Evolutionary conservation across 148 eudicot species (phyloP).

Genomic region (Rhododendron henanense): DNA sequence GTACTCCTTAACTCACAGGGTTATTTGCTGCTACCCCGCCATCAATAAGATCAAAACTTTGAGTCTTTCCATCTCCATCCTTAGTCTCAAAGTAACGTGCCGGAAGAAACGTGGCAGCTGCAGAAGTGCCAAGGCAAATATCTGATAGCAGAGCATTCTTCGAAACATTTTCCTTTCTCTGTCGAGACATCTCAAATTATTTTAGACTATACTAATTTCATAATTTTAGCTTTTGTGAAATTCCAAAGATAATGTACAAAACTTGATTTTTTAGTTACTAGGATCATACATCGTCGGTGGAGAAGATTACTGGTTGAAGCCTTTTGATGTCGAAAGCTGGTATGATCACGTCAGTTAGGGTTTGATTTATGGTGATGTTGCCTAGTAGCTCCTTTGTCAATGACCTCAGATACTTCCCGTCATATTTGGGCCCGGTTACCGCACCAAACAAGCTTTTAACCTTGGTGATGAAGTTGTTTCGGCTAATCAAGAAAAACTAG

Average conservation of each 20-base stretch:
- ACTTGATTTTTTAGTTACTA: neutral
- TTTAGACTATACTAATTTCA: neutral
- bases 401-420: slow-evolving; percentile 34
- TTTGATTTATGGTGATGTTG: no score
- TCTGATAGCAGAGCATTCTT: slow-evolving; percentile 40
- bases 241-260: neutral
- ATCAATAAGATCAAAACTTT: slow-evolving; percentile 38
- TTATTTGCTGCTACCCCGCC: slow-evolving; percentile 53
- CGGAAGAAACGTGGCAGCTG: slow-evolving; percentile 44
- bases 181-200: neutral
- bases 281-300: slow-evolving; percentile 28
- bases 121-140: slow-evolving; percentile 44
- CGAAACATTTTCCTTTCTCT: slow-evolving; percentile 22
- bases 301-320: slow-evolving; percentile 39
- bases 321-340: slow-evolving; percentile 41
- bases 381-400: slow-evolving; percentile 23
- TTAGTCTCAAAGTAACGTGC: slow-evolving; percentile 35
- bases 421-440: slow-evolving; percentile 29
- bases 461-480: slow-evolving; percentile 20
- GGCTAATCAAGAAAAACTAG: slow-evolving; percentile 15
- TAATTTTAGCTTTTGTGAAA: neutral
- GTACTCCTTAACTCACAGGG: slow-evolving; percentile 29
- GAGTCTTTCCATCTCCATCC: slow-evolving; percentile 20
- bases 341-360: slow-evolving; percentile 35
- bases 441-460: slow-evolving; percentile 8